Conservation (phyloP, 2,329 filamentous ascomycete species). For the Pseudogymnoascus sp. region DNA sequence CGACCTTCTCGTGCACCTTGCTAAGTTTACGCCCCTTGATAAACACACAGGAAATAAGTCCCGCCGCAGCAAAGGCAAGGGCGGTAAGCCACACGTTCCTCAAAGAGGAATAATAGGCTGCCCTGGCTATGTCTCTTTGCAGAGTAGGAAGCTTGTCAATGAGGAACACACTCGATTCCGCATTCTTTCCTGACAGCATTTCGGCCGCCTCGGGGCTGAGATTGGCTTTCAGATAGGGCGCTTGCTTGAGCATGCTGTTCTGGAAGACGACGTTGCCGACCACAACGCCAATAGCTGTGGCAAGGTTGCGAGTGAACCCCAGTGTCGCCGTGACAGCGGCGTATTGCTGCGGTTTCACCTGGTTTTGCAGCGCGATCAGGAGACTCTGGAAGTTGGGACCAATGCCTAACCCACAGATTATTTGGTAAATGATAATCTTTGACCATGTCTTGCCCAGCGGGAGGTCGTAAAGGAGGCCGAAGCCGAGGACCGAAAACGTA, state of each 20-base stretch:
- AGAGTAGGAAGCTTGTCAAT: constrained; percentile 18
- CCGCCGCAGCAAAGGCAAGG: constrained; percentile 21
- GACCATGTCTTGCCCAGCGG: constrained; percentile 45
- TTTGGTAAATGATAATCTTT: constrained; percentile 52
- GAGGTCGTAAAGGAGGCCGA: constrained; percentile 55
- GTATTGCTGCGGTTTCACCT: constrained; percentile 53
- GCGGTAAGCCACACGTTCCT: constrained; percentile 27
- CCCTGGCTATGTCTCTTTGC: constrained; percentile 17
- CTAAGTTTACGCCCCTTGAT: constrained; percentile 37
- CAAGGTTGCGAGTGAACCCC: constrained; percentile 46
- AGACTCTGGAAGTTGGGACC: constrained; percentile 63
- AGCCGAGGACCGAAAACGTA: constrained; percentile 52
- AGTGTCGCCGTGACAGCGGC: constrained; percentile 62
- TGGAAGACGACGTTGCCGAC: constrained; percentile 43
- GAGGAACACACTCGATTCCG: constrained; percentile 23
- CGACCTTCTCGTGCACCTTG: constrained; percentile 42
- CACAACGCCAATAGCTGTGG: constrained; percentile 39
- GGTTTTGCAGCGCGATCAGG: constrained; percentile 58
- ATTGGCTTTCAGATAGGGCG: constrained; percentile 13
- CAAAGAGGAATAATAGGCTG: constrained; percentile 20
- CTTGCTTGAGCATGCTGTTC: constrained; percentile 32
- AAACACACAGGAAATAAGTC: constrained; percentile 35
- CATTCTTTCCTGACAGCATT: constrained; percentile 20
- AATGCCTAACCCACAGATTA: constrained; percentile 54
- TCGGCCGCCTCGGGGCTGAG: constrained; percentile 20